Conservation (phyloP, 2,329 filamentous ascomycete species). For the Tolypocladium endophyticum region DNA sequence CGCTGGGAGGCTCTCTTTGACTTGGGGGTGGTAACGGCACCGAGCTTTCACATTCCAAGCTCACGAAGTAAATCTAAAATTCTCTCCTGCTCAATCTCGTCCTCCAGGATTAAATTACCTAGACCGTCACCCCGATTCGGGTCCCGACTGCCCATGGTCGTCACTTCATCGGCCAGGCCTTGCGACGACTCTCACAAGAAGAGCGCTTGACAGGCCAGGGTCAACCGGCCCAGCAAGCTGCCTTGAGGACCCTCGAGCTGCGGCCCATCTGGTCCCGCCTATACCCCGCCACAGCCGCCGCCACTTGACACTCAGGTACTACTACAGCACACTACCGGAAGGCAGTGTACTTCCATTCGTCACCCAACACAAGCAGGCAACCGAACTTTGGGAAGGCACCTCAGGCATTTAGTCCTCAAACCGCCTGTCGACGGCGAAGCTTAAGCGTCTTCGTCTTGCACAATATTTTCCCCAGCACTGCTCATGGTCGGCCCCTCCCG, state of each 20-base stretch:
- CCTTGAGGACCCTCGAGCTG: background rate
- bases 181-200: background rate
- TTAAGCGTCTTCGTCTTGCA: background rate
- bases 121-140: background rate
- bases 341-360: background rate
- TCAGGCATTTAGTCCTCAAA: background rate
- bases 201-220: background rate
- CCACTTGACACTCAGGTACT: background rate
- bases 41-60: background rate
- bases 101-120: background rate
- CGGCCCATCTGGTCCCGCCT: background rate
- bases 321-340: background rate
- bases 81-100: background rate
- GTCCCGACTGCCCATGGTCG: background rate
- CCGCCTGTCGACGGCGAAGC: background rate
- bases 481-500: slow-evolving; percentile 5
- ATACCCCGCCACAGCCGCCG: background rate
- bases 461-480: background rate
- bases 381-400: background rate
- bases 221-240: background rate
- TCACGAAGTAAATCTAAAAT: background rate
- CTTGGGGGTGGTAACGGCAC: background rate
- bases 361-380: background rate
- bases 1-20: background rate
- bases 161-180: background rate